Conservation (phyloP, 371 early-diverging fungal species). For the Mortierella sp. region DNA sequence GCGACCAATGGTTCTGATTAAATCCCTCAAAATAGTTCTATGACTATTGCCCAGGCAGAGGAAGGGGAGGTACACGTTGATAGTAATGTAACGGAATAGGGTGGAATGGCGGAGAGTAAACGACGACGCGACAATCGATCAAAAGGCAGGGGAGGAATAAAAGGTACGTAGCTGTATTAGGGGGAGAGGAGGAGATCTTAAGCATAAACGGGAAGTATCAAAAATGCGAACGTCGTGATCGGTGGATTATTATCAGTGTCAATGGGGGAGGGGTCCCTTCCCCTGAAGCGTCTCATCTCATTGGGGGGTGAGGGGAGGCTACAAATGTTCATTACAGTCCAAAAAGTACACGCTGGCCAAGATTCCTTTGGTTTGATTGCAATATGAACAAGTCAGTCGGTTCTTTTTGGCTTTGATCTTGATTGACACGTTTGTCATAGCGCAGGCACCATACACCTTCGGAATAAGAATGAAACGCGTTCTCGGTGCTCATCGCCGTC, state of each 20-base stretch:
- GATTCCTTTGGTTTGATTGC: neutral
- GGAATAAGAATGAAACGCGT: no score
- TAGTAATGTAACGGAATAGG: neutral
- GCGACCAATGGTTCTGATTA: neutral
- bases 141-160: neutral
- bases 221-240: neutral
- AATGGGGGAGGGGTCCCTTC: neutral
- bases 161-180: neutral
- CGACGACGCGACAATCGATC: neutral
- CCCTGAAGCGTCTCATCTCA: constrained; percentile 11
- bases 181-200: neutral
- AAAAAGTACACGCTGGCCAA: neutral
- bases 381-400: no score
- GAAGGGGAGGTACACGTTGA: neutral
- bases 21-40: no score
- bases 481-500: no score
- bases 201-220: neutral
- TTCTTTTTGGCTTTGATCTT: no score
- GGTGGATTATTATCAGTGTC: neutral
- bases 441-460: no score
- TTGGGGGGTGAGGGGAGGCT: no score
- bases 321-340: neutral
- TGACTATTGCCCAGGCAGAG: no score
- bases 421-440: no score
- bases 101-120: no score